Base-by-base conservation (phyloP, 2,329 filamentous ascomycete species). In the Penicillium nordicum region DNA sequence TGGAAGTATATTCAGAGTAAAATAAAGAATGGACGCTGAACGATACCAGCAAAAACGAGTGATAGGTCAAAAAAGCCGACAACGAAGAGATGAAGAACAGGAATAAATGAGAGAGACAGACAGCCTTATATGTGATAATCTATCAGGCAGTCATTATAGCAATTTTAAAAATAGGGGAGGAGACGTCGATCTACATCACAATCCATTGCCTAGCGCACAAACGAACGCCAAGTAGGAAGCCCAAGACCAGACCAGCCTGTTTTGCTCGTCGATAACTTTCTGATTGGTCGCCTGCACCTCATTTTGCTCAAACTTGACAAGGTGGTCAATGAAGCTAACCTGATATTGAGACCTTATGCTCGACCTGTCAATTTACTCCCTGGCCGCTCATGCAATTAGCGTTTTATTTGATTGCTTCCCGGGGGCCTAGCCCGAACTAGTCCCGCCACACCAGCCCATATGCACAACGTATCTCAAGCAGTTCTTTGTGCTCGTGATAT, bases 21-120 rank as follows among this genome's bases (percentile, higher is more conserved):
- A 53, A 56, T 21, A 66, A 65, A 58, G 63, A 68, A 60, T 61
- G 66, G 65, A 66, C 64, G 66, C 58, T 65, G 60, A 55, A 48
- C 36, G 10, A 54, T 8, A 58, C 43, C 58, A 62, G 65, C 64
- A 65, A 61, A 57, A 66, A 67, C 47, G 66, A 67, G 58, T 57
- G 64, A 59, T 61, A 43, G 56, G 49, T 34, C 43, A 55, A 54
- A 57, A 38, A 49, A 46, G 1, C 50, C 41, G 53, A 59, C 57
- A 59, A 60, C 57, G 60, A 57, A 37, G 37, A 36, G 40, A 57
- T 37, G 48, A 30, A 46, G 29, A 41, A 44, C 16, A 38, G 9
- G 3, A 46, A 45, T 47, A 21, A 12, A 10, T 7, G 21, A 50
- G 41, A 52, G 21, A 50, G 53, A 11, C 3, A 43, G 37, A 32